Percentiles rank a stretch among this genome's conserved stretches.
Evolutionary conservation across 768 basidiomycete species (phyloP).

Genomic region (Tubosaeta sp.): DNA sequence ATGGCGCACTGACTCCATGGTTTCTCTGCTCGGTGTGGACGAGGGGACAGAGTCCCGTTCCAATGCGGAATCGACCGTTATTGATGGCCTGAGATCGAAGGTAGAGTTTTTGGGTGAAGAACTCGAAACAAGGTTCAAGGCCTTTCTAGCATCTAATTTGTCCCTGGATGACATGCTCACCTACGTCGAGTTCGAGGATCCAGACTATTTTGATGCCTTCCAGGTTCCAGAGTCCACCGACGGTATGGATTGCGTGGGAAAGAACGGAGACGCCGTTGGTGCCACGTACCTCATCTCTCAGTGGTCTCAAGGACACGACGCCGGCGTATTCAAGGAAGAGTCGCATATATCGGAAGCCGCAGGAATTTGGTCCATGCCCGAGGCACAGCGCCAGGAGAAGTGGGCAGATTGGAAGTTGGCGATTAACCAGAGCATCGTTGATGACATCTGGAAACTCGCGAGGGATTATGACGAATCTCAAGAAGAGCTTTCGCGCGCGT

Average conservation of each 20-base stretch:
- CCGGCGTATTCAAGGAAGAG: slow-evolving; percentile 36
- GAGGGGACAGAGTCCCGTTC: slow-evolving; percentile 24
- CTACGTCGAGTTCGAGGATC: slow-evolving; percentile 50
- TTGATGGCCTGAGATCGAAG: slow-evolving; percentile 38
- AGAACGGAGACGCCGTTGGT: slow-evolving; percentile 36
- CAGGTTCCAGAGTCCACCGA: slow-evolving; percentile 37
- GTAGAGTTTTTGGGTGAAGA: slow-evolving; percentile 26
- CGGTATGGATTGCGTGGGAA: slow-evolving; percentile 40
- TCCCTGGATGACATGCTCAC: slow-evolving; percentile 34
- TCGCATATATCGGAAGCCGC: slow-evolving; percentile 31
- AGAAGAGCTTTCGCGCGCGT: slow-evolving; percentile 34
- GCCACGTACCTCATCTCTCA: slow-evolving; percentile 40
- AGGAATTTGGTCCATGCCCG: slow-evolving; percentile 32
- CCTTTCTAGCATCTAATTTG: slow-evolving; percentile 23
- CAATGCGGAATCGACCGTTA: slow-evolving; percentile 36
- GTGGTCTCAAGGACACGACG: slow-evolving; percentile 45
- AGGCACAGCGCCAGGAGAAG: slow-evolving; percentile 26
- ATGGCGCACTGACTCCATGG: slow-evolving; percentile 47
- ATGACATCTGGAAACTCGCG: slow-evolving; percentile 32
- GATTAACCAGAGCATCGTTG: slow-evolving; percentile 33
- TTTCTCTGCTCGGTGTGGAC: slow-evolving; percentile 42
- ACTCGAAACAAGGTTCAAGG: slow-evolving; percentile 30
- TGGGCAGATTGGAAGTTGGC: slow-evolving; percentile 35
- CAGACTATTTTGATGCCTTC: slow-evolving; percentile 44
- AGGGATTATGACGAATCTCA: slow-evolving; percentile 42